Evolutionary conservation across 148 eudicot species (phyloP).

Genomic region (Cornus kousa): DNA sequence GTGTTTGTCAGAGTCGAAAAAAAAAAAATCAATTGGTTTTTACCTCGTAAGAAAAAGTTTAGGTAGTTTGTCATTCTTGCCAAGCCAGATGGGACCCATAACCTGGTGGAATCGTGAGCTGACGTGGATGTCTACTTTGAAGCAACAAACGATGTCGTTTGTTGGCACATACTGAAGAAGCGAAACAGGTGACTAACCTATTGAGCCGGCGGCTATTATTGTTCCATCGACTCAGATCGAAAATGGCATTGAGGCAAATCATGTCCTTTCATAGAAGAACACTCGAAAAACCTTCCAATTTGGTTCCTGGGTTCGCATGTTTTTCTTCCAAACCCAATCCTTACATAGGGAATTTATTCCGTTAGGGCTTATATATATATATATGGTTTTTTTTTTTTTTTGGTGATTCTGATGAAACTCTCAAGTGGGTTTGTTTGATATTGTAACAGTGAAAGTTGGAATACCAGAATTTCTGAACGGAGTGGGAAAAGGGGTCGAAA

Average conservation of each 20-base stretch:
- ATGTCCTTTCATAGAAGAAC: conserved; percentile 2
- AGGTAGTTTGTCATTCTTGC: too few species aligned
- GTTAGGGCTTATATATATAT: neutral
- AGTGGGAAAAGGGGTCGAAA: conserved; percentile 66
- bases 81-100: too few species aligned
- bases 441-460: conserved; percentile 70
- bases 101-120: too few species aligned
- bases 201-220: neutral
- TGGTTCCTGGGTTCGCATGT: conserved; percentile 16
- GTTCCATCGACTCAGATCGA: neutral
- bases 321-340: conserved; percentile 38
- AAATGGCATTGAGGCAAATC: conserved; percentile 37
- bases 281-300: conserved; percentile 10
- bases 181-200: neutral
- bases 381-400: neutral
- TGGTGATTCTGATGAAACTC: neutral
- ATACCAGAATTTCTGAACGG: conserved; percentile 80
- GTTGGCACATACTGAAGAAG: neutral
- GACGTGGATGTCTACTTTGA: too few species aligned
- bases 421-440: conserved; percentile 10
- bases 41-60: too few species aligned
- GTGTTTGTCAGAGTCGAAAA: too few species aligned
- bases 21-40: too few species aligned
- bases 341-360: conserved; percentile 23
- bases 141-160: too few species aligned